Evolutionary conservation across 1,284 basidiomycete genomes (phyloP).

Genomic region (Ganoderma boninense): DNA sequence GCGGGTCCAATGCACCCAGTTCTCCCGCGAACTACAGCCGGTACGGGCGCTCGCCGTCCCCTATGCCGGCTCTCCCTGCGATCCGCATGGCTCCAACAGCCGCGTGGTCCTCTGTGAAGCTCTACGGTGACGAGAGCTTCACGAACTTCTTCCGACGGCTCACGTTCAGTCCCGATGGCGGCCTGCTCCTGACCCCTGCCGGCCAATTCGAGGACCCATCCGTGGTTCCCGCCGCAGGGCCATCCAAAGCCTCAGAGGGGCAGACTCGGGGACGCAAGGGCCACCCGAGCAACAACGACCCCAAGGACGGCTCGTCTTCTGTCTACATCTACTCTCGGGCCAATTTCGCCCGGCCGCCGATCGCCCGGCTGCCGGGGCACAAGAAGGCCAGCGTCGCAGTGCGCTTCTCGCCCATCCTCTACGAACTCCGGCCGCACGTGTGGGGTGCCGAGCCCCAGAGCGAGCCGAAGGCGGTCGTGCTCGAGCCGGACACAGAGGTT

Average conservation of each 20-base stretch:
- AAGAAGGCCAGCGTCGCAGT: slow-evolving; percentile 96
- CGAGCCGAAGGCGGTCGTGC: slow-evolving; percentile 60
- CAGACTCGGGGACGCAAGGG: slow-evolving; percentile 63
- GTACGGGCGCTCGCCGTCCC: slow-evolving; percentile 88
- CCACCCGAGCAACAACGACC: slow-evolving; percentile 50
- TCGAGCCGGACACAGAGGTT: slow-evolving; percentile 80
- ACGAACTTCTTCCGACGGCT: slow-evolving; percentile 97
- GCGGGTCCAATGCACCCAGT: slow-evolving; percentile 78
- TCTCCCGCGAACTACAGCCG: slow-evolving; percentile 73
- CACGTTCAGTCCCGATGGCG: slow-evolving; percentile 95
- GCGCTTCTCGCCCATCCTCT: slow-evolving; percentile 92
- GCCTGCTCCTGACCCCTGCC: slow-evolving; percentile 91
- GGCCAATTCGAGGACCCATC: slow-evolving; percentile 95
- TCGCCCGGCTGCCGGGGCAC: slow-evolving; percentile 96
- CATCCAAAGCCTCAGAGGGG: slow-evolving; percentile 47
- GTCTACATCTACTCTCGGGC: slow-evolving; percentile 97
- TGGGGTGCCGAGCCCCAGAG: slow-evolving; percentile 45
- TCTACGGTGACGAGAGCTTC: slow-evolving; percentile 96
- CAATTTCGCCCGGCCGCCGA: slow-evolving; percentile 90
- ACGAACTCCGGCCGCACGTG: slow-evolving; percentile 80
- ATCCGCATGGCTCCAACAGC: slow-evolving; percentile 69
- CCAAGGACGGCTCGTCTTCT: slow-evolving; percentile 53
- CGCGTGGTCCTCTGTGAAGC: slow-evolving; percentile 62
- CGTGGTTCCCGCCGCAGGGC: slow-evolving; percentile 54
- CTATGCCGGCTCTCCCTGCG: slow-evolving; percentile 89